Evolutionary conservation across 129 eudicot genomes (phyloP), one percentile per base, ranked within the genome.

Genomic region (Erigeron canadensis): DNA sequence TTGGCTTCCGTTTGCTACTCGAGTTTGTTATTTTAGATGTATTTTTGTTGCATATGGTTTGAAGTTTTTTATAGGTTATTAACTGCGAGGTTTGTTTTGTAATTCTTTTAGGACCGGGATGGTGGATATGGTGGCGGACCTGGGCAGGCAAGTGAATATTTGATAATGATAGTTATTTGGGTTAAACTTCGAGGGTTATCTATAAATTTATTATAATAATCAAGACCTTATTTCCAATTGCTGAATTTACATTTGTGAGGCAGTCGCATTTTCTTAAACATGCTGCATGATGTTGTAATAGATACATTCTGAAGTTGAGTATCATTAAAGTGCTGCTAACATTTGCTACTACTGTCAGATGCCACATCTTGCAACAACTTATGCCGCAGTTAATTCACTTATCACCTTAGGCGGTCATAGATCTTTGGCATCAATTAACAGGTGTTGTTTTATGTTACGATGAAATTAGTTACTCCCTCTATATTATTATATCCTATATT

Each of bases 61-160:
- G 61, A 78, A 60, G 39, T 37, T 58, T 34, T 66, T 17, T 28
- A 22, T 0, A 40, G 63, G 44, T 69, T 78, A 22, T 57, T 71
- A 11, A 18, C 38, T 45, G 47, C 40, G 34, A 19, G 12, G 56
- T 72, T 34, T 47, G 68, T 46, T 45, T 10, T 40, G 34, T 16
- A 21, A 65, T 60, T 22, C 57, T 67, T 60, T 65, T 80, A 94
- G 99, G 97, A 90, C 70, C 85, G 77, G 57, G 71, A 86, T 59
- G 99, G 99, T 79, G 99, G 99, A 58, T 94, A 87, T 80, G 89
- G 97, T 34, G 99, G 99, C 67, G 99, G 99, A 78, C 99, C 99
- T 64, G 97, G 99, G 70, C 99, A 94, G 91, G 99, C 70, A 66
- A 75, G 89, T 74, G 47, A 72, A 2, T 39, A 54, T 59, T 16